Base-by-base conservation (phyloP, 768 basidiomycete species). In the Suillus bovinus region DNA sequence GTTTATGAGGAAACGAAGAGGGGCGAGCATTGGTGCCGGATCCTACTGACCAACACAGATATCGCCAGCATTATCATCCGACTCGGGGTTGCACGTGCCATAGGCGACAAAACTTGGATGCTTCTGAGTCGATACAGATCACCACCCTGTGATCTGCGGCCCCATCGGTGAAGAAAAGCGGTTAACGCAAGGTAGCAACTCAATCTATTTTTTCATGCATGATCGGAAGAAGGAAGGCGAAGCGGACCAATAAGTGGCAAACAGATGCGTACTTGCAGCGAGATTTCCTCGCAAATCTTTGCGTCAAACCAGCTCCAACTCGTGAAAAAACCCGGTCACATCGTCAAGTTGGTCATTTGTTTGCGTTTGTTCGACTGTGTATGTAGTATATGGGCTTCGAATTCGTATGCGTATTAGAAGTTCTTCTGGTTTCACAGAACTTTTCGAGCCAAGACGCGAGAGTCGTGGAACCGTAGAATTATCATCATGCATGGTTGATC, bases 1-100 rank as follows among this genome's bases (percentile, higher is more conserved):
- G 55, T 56, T 56, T 56, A 29, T 39, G 55, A 39, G 55, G 55
- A 56, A 27, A 56, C 38, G 55, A 56, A 56, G 55, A 39, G 38
- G 55, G 55, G 24, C 24, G 38, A 41, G 24, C 55, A 38, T 27
- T 56, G 24, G 27, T 41, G 38, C 34, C 50, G 29, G 50, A 11
- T n/a, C 50, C 49, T 50, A 27, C 55, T 56, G 29, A 39, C 38
- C 9, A 39, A 56, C 24, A 39, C 27, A 55, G 55, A 39, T 56
- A 56, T 29, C 55, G 55, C 55, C 36, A 36, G 55, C 55, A 39
- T 41, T 39, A 41, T 38, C 39, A 29, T 7, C 50, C 50, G 50
- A 52, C 50, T n/a, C 38, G 55, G 38, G 38, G 24, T 27, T 56
- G 38, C 55, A 39, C 55, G 38, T 56, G 54, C 33, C 33, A 34